Conservation (phyloP, 495 filamentous ascomycete genomes). For the Apodospora peruviana region DNA sequence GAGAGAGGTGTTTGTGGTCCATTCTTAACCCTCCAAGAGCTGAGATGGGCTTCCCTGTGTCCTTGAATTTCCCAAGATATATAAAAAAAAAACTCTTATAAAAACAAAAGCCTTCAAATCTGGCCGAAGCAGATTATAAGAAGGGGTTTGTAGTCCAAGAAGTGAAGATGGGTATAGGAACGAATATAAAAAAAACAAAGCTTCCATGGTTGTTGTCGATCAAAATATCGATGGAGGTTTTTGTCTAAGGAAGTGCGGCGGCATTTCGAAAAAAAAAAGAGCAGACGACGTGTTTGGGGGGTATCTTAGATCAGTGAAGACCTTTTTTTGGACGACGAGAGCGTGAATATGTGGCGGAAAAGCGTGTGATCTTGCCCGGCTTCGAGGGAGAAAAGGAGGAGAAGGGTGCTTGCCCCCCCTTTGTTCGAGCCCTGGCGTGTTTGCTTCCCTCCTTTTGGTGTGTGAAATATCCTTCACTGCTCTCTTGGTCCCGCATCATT, state of each 20-base stretch:
- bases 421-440: no score
- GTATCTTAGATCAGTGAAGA: not conserved
- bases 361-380: not conserved
- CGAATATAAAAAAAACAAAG: not conserved
- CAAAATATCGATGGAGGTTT: not conserved
- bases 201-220: not conserved
- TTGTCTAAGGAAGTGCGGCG: not conserved
- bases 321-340: slow-evolving; percentile 9
- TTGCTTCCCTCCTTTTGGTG: not conserved
- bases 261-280: not conserved
- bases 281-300: not conserved
- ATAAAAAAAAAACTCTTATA: not conserved
- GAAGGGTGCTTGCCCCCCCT: no score
- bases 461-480: slow-evolving; percentile 1
- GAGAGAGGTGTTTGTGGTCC: not conserved
- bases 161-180: not conserved
- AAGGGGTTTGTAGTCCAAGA: no score
- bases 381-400: not conserved
- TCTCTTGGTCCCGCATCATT: slow-evolving; percentile 1
- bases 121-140: not conserved
- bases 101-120: not conserved
- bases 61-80: not conserved
- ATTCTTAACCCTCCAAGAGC: not conserved
- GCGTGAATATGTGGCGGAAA: slow-evolving; percentile 1
- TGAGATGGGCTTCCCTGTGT: not conserved